A percentile compares a stretch with the other conserved stretches of the same genome.
These are phyloP conservation scores for Tolypocladium inflatum DNA, from an alignment of 2,329 filamentous ascomycete species.

Conservation along the genomic window DNA sequence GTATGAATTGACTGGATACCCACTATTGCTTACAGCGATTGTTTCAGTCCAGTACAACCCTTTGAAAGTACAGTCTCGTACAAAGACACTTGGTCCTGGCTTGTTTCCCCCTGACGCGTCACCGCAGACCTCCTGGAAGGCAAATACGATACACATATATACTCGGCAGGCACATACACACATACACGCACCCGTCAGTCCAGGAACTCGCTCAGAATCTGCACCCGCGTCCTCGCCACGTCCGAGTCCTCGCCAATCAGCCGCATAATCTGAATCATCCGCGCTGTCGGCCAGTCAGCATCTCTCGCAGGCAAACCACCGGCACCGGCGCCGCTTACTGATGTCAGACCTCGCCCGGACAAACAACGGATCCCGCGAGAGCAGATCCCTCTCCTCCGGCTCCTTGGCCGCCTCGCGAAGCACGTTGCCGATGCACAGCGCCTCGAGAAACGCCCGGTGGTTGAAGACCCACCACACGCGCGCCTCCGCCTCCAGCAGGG, in stretches of 20 bases:
- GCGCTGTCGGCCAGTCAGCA: conserved; percentile 24
- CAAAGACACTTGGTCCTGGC: neutral
- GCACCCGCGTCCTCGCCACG: conserved; percentile 48
- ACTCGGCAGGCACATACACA: neutral
- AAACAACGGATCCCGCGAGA: conserved; percentile 46
- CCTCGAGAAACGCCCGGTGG: conserved; percentile 70
- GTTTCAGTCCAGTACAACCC: neutral
- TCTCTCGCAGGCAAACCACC: neutral
- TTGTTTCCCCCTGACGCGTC: neutral
- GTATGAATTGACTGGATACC: neutral
- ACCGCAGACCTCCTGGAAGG: neutral
- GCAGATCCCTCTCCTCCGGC: conserved; percentile 32
- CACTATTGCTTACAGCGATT: neutral
- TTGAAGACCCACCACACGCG: conserved; percentile 81
- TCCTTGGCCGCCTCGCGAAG: conserved; percentile 41
- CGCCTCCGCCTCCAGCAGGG: conserved; percentile 59
- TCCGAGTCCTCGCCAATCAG: conserved; percentile 49
- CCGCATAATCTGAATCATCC: conserved; percentile 57
- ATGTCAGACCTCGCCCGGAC: conserved; percentile 52
- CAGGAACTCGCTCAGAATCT: conserved; percentile 47
- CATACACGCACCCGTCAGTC: conserved; percentile 4
- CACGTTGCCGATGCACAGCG: conserved; percentile 55
- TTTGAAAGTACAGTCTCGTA: neutral
- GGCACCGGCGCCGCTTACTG: conserved; percentile 29
- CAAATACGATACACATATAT: no score